These are phyloP conservation scores for Bremia lactucae DNA, from an alignment of 352 stramenopile genomes.

Conservation along the genomic window DNA sequence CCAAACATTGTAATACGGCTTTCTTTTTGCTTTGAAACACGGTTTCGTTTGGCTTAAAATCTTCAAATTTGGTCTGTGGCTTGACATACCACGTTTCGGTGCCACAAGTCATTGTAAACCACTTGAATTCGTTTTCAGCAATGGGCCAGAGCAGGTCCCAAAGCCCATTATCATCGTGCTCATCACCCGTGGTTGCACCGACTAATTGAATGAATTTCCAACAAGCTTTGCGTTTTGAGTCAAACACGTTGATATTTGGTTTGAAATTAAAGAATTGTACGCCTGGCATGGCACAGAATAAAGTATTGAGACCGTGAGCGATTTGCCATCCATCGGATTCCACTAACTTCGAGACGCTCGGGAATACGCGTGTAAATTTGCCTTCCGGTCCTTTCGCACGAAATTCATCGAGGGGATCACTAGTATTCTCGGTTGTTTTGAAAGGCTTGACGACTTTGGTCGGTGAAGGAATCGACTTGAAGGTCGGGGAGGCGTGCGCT, in stretches of 20 bases:
- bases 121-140: constrained; percentile 43
- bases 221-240: constrained; percentile 63
- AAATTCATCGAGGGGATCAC: constrained; percentile 18
- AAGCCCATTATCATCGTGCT: constrained; percentile 24
- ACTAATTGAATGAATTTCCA: constrained; percentile 78
- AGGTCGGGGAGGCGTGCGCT: no score
- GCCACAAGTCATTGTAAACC: constrained; percentile 66
- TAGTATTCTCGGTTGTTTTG: constrained; percentile 3
- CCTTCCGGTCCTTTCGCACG: constrained; percentile 17
- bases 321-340: constrained; percentile 49
- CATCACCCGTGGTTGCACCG: constrained; percentile 15
- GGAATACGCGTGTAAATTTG: constrained; percentile 42
- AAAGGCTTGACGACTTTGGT: no score
- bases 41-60: constrained; percentile 66
- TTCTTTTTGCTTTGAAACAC: constrained; percentile 76
- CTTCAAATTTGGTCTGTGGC: constrained; percentile 53
- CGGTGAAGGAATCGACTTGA: no score
- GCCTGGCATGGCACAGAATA: constrained; percentile 66
- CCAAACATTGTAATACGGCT: constrained; percentile 55
- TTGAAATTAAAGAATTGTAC: constrained; percentile 78
- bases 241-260: constrained; percentile 76
- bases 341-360: constrained; percentile 33
- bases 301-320: constrained; percentile 38
- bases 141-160: constrained; percentile 64
- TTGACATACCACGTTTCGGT: constrained; percentile 68